phyloP scores from a whole-genome alignment of 306 rosid genomes.

The Cercis canadensis region DNA sequence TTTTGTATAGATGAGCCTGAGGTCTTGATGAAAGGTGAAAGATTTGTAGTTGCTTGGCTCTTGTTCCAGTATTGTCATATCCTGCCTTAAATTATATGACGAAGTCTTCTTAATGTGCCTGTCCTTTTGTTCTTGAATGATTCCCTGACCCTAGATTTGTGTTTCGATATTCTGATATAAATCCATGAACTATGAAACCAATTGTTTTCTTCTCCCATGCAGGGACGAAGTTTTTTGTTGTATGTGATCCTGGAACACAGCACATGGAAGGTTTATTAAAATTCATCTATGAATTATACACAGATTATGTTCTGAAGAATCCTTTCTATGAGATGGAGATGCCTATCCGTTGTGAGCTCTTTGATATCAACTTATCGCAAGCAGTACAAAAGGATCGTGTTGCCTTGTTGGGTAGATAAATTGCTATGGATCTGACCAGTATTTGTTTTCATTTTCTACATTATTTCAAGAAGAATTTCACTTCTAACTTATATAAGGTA shows the following conservation, averaged over 20 bases:
- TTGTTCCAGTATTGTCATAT: too few species aligned
- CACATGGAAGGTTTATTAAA: conserved; percentile 86
- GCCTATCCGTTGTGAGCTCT: conserved; percentile 96
- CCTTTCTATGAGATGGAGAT: conserved; percentile 99
- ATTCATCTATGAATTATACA: conserved; percentile 72
- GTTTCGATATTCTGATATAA: neutral
- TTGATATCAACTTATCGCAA: conserved; percentile 73
- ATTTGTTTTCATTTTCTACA: neutral
- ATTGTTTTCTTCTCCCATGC: conserved; percentile 32
- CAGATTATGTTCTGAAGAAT: conserved; percentile 91
- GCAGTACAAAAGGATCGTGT: conserved; percentile 91
- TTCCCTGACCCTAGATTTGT: neutral
- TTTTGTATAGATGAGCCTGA: too few species aligned
- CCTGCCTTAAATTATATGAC: too few species aligned
- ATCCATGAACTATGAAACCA: conserved; percentile 12
- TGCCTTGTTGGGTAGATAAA: conserved; percentile 73
- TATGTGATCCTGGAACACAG: conserved; percentile 79
- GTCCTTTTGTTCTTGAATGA: neutral
- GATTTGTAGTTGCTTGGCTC: too few species aligned
- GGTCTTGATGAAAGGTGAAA: too few species aligned
- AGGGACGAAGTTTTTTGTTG: conserved; percentile 92
- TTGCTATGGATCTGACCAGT: neutral
- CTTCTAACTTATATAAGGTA: neutral
- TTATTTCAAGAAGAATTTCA: neutral
- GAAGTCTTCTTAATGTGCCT: too few species aligned